These are phyloP conservation scores for Clausena lansium DNA, from an alignment of 345 rosid genomes.

Conservation along the genomic window DNA sequence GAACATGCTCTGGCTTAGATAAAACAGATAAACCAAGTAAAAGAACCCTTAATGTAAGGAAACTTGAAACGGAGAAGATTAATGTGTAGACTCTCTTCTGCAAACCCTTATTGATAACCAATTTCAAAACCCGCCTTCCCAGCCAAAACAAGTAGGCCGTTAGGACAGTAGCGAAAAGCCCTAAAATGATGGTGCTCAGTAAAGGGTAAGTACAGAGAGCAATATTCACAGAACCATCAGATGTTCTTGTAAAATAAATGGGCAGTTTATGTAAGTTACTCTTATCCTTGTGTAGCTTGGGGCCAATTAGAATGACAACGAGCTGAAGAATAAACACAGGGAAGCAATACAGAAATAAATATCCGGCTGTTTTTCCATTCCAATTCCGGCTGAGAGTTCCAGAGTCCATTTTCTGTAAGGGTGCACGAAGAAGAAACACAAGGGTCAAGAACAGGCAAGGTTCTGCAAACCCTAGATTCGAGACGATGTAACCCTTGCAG, in stretches of 20 bases:
- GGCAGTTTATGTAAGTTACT: slow-evolving; percentile 49
- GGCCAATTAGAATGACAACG: slow-evolving; percentile 58
- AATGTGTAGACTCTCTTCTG: slow-evolving; percentile 84
- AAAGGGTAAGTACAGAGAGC: slow-evolving; percentile 90
- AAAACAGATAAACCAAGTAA: slow-evolving; percentile 82
- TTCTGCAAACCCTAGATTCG: slow-evolving; percentile 94
- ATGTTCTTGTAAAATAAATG: slow-evolving; percentile 61
- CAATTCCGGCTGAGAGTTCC: slow-evolving; percentile 70
- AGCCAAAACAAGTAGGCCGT: slow-evolving; percentile 85
- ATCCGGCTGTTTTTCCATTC: slow-evolving; percentile 70
- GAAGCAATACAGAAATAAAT: slow-evolving; percentile 66
- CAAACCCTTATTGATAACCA: slow-evolving; percentile 91
- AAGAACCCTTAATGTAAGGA: slow-evolving; percentile 81
- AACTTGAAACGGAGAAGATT: slow-evolving; percentile 76
- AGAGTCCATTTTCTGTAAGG: slow-evolving; percentile 67
- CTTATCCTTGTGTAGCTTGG: slow-evolving; percentile 51
- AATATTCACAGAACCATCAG: slow-evolving; percentile 24
- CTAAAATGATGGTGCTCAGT: slow-evolving; percentile 79
- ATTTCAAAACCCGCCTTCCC: slow-evolving; percentile 76
- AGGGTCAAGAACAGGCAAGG: slow-evolving; percentile 91
- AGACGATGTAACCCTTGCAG: slow-evolving; percentile 88
- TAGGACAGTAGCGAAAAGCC: slow-evolving; percentile 63
- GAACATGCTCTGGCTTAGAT: slow-evolving; percentile 58
- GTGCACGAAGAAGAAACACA: slow-evolving; percentile 84
- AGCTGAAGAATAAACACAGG: slow-evolving; percentile 89